A percentile compares a stretch with the other conserved stretches of the same genome.
Evolutionary conservation across 805 yeast genomes (phyloP).

Genomic region (Pichia thaimueangensis): DNA sequence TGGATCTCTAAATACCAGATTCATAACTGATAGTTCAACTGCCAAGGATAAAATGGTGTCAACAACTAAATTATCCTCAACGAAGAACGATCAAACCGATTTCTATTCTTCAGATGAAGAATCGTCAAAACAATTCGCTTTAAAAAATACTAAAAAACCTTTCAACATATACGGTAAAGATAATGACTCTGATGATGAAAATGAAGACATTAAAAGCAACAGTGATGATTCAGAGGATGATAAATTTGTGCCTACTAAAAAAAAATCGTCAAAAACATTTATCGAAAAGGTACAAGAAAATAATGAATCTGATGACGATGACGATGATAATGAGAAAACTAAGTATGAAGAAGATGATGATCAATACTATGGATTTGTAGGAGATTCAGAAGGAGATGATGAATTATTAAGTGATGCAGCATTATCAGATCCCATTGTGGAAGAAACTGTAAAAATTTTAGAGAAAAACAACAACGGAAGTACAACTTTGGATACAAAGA

Average conservation of each 20-base stretch:
- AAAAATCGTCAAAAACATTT: constrained; percentile 1
- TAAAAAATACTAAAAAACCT: neutral
- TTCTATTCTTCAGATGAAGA: constrained; percentile 11
- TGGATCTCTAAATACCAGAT: no score
- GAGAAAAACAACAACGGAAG: constrained; percentile 16
- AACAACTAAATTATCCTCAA: neutral
- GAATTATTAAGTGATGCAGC: constrained; percentile 19
- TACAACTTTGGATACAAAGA: constrained; percentile 31
- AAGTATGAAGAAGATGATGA: constrained; percentile 13
- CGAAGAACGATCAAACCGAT: neutral
- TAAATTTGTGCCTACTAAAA: neutral
- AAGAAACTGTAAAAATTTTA: constrained; percentile 15
- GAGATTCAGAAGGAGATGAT: constrained; percentile 22
- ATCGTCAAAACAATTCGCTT: neutral
- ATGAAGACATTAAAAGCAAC: neutral
- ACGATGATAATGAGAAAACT: constrained; percentile 12
- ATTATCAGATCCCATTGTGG: constrained; percentile 16
- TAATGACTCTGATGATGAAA: constrained; percentile 1
- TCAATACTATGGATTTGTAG: constrained; percentile 5
- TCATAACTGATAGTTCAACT: no score
- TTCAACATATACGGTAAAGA: neutral
- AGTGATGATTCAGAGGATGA: constrained; percentile 13
- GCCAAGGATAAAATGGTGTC: no score
- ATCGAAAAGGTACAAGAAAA: constrained; percentile 17
- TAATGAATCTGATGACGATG: constrained; percentile 14